Base-by-base conservation (phyloP, 345 rosid species). In the Brassica cretica region DNA sequence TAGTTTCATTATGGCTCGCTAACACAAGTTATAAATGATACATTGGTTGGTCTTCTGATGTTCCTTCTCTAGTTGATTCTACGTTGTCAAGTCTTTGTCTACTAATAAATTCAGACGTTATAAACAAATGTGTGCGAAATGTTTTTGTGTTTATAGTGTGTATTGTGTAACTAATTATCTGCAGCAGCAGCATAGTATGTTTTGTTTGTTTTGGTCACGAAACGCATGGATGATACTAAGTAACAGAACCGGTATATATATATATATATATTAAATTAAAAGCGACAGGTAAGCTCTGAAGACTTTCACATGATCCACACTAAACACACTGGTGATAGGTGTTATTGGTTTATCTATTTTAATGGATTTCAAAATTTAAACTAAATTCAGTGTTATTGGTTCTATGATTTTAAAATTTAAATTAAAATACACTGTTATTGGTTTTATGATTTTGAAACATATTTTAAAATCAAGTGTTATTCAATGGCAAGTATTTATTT, bases 21-120 rank as follows among this genome's bases (percentile, higher is more conserved):
- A 80, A 80, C 83, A 80, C 83, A 80, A 32, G n/a, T 75, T 80
- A 75, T 80, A 65, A 80, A 80, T 75, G 80, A 75, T 80, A 80
- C 79, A 80, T 75, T 75, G 75, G 71, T 55, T 79, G 78, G 75
- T 74, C 41, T 69, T 74, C 64, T 58, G 53, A 63, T 64, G 29
- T 74, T 79, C 72, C 67, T 74, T 79, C 67, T 79, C 73, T 58
- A 66, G 35, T 39, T 65, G 8, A 46, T 64, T 62, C 18, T 37
- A 12, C 21, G n/a, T 59, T 35, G 21, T 53, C 73, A 61, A 39
- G 76, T 51, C 56, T 8, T 68, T 30, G 21, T 5, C 27, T n/a
- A 41, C 41, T 55, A 62, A 18, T 64, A 37, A 6, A 25, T 53
- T 44, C 1, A 62, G 61, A 46, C 30, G 37, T 59, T 7, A 79